Evolutionary conservation across 2,329 filamentous ascomycete species (phyloP).

Genomic region (Xylariaceae sp.): DNA sequence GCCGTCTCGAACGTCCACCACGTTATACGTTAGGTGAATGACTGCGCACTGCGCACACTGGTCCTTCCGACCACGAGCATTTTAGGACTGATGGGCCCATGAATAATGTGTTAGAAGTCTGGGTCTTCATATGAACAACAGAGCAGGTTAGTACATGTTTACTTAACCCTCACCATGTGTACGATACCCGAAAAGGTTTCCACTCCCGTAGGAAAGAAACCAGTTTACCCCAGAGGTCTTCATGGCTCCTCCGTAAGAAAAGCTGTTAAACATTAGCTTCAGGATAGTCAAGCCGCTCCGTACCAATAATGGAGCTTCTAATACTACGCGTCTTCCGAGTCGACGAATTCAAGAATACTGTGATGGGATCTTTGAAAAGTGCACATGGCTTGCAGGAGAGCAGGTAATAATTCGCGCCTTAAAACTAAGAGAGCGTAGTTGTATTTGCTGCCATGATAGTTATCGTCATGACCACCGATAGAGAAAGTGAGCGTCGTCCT

Average conservation of each 20-base stretch:
- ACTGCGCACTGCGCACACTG: neutral
- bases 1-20: neutral
- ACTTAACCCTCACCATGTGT: too few species aligned
- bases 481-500: conserved; percentile 14
- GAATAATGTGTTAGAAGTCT: neutral
- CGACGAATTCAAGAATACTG: neutral
- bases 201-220: neutral
- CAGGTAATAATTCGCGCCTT: neutral
- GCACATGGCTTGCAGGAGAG: neutral
- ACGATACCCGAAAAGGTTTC: neutral
- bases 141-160: too few species aligned
- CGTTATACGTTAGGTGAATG: neutral
- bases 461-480: conserved; percentile 20
- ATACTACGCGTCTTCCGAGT: neutral
- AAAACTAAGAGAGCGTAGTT: conserved; percentile 16
- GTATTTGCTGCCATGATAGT: conserved; percentile 20
- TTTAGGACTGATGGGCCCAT: neutral
- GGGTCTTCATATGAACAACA: too few species aligned
- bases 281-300: neutral
- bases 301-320: neutral
- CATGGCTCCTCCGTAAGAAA: neutral
- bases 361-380: neutral
- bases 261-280: neutral
- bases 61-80: neutral
- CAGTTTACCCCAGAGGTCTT: neutral